A percentile compares a stretch with the other conserved stretches of the same genome.
Evolutionary conservation across 371 early-diverging fungal species (phyloP).

Genomic region (Mucor lusitanicus): DNA sequence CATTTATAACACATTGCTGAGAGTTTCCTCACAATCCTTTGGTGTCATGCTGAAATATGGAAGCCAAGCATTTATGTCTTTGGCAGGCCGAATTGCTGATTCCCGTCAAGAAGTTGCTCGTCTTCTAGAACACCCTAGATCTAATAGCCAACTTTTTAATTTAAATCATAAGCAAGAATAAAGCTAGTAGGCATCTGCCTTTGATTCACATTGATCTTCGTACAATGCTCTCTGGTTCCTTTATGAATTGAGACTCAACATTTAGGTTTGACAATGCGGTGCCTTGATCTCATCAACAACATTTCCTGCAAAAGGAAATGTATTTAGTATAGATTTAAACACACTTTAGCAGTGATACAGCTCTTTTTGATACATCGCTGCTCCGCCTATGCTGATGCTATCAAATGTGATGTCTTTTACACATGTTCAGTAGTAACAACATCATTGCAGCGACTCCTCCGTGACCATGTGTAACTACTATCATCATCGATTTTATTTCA

Average conservation of each 20-base stretch:
- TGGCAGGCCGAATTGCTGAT: slow-evolving; percentile 22
- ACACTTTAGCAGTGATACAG: not conserved
- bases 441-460: not conserved
- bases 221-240: no score
- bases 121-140: not conserved
- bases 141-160: no score
- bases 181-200: no score
- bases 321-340: not conserved
- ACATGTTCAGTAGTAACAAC: not conserved
- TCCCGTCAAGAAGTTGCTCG: slow-evolving; percentile 16
- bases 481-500: not conserved
- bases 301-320: not conserved
- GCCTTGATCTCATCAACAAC: not conserved
- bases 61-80: slow-evolving; percentile 5
- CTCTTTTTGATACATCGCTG: not conserved
- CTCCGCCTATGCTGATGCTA: not conserved
- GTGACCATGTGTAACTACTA: not conserved
- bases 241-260: not conserved
- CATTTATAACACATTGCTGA: no score
- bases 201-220: no score
- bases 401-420: not conserved
- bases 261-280: not conserved
- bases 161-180: no score
- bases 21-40: slow-evolving; percentile 1
- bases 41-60: slow-evolving; percentile 5